phyloP scores from a whole-genome alignment of 2,329 filamentous ascomycete genomes.

The Monascus ruber region DNA sequence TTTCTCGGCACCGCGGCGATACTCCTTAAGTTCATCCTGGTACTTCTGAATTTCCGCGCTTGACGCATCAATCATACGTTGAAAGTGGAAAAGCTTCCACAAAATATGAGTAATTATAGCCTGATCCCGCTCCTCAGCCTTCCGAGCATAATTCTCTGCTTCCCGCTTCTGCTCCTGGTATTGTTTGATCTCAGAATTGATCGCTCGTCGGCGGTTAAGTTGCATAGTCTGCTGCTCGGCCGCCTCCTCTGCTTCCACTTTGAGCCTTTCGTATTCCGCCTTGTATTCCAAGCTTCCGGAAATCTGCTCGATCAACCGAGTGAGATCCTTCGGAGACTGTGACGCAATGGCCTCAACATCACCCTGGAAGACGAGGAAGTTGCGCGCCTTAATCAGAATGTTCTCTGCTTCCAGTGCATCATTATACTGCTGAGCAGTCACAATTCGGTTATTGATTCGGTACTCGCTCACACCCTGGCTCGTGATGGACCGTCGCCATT shows the following conservation, averaged over 20 bases:
- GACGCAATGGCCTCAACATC: constrained; percentile 95
- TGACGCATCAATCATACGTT: constrained; percentile 84
- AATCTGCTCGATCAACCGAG: constrained; percentile 90
- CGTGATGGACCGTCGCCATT: constrained; percentile 93
- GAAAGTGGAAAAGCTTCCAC: constrained; percentile 95
- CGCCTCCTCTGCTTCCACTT: constrained; percentile 73
- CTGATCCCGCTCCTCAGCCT: constrained; percentile 79
- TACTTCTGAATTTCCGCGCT: constrained; percentile 83
- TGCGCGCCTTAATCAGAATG: constrained; percentile 93
- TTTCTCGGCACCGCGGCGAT: constrained; percentile 73
- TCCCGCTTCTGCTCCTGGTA: constrained; percentile 96
- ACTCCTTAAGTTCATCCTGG: constrained; percentile 89
- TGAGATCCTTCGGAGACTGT: constrained; percentile 87
- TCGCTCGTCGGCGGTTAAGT: constrained; percentile 76
- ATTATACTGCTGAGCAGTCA: constrained; percentile 87
- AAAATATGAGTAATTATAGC: constrained; percentile 87
- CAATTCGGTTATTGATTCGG: constrained; percentile 84
- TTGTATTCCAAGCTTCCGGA: constrained; percentile 94
- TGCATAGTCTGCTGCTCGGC: constrained; percentile 82
- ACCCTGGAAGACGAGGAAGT: constrained; percentile 96
- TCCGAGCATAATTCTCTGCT: constrained; percentile 83
- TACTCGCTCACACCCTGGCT: constrained; percentile 84
- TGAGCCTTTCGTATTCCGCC: constrained; percentile 82
- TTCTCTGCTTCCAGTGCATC: constrained; percentile 84
- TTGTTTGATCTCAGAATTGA: constrained; percentile 96